These are phyloP conservation scores for Sesbania bispinosa DNA, from an alignment of 306 rosid species.

Conservation along the genomic window DNA sequence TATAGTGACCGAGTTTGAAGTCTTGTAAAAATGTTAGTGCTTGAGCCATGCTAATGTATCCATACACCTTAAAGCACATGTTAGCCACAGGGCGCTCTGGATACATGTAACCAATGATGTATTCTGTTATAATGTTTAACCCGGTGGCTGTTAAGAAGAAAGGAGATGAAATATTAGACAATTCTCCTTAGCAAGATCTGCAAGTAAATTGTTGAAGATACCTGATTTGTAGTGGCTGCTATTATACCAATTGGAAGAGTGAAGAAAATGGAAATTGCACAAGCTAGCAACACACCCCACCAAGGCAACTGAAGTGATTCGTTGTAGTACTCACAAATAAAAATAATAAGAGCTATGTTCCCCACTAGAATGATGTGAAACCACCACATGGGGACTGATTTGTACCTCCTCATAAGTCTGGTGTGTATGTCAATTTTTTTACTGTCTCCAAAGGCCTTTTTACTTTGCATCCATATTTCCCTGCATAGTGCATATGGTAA, in stretches of 20 bases:
- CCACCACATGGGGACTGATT: slow-evolving; percentile 74
- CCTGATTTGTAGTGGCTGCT: slow-evolving; percentile 83
- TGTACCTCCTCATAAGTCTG: slow-evolving; percentile 64
- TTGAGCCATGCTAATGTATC: slow-evolving; percentile 86
- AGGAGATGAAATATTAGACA: slow-evolving; percentile 8
- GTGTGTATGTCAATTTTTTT: slow-evolving; percentile 60
- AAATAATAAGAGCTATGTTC: slow-evolving; percentile 59
- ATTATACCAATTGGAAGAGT: slow-evolving; percentile 78
- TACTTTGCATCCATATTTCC: slow-evolving; percentile 51
- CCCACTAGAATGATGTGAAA: slow-evolving; percentile 48
- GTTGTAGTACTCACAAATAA: slow-evolving; percentile 48
- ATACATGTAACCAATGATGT: slow-evolving; percentile 78
- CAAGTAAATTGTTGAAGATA: slow-evolving; percentile 9
- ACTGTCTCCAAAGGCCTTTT: slow-evolving; percentile 43
- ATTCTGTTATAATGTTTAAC: slow-evolving; percentile 88
- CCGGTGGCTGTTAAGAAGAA: slow-evolving; percentile 53
- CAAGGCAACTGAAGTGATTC: slow-evolving; percentile 77
- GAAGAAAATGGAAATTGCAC: slow-evolving; percentile 56
- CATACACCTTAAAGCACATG: slow-evolving; percentile 95
- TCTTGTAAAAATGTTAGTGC: slow-evolving; percentile 64
- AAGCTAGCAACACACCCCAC: slow-evolving; percentile 88
- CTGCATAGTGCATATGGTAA: slow-evolving; percentile 25
- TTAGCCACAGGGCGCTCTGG: slow-evolving; percentile 92
- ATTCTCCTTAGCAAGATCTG: neutral
- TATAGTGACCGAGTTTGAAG: slow-evolving; percentile 90